These are phyloP conservation scores for Saxophila tyrrhenica DNA, from an alignment of 495 filamentous ascomycete species.

Conservation along the genomic window DNA sequence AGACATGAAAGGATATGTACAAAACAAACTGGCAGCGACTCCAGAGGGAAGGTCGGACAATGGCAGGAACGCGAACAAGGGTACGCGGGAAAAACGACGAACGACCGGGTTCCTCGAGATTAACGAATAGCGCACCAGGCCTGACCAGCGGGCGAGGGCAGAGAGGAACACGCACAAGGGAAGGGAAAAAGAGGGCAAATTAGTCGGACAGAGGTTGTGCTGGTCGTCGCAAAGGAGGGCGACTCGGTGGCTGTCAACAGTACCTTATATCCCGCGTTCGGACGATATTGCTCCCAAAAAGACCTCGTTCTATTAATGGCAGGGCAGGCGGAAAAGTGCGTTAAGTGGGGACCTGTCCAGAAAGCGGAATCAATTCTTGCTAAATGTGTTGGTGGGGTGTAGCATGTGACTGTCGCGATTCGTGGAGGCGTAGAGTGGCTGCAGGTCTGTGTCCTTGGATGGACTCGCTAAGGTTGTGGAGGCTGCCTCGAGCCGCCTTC, in stretches of 20 bases:
- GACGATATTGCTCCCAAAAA: conserved; percentile 25
- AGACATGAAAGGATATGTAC: conserved; percentile 21
- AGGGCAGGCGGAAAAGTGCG: conserved; percentile 1
- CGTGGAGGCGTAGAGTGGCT: conserved; percentile 8
- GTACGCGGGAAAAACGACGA: conserved; percentile 8
- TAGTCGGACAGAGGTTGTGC: conserved; percentile 24
- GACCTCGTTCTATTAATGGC: conserved; percentile 29
- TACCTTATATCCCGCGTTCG: conserved; percentile 32
- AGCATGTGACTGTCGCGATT: conserved; percentile 1
- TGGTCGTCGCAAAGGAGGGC: conserved; percentile 1
- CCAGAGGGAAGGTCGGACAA: conserved; percentile 9
- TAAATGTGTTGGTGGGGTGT: conserved; percentile 10
- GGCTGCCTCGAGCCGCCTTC: neutral
- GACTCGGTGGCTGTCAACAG: conserved; percentile 10
- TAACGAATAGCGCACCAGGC: conserved; percentile 30
- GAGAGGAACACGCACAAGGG: conserved; percentile 18
- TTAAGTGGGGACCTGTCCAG: neutral
- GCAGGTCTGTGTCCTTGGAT: conserved; percentile 4
- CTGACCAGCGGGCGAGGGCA: conserved; percentile 27
- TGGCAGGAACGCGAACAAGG: conserved; percentile 14
- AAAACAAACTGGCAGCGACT: conserved; percentile 4
- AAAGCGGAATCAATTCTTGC: conserved; percentile 1
- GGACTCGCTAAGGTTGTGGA: neutral
- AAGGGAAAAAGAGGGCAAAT: conserved; percentile 32
- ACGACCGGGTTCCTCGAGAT: conserved; percentile 24